Evolutionary conservation across 176 grass and related monocot genomes (phyloP), one percentile per base, ranked within the genome.

Genomic region (Eremochloa ophiuroides): DNA sequence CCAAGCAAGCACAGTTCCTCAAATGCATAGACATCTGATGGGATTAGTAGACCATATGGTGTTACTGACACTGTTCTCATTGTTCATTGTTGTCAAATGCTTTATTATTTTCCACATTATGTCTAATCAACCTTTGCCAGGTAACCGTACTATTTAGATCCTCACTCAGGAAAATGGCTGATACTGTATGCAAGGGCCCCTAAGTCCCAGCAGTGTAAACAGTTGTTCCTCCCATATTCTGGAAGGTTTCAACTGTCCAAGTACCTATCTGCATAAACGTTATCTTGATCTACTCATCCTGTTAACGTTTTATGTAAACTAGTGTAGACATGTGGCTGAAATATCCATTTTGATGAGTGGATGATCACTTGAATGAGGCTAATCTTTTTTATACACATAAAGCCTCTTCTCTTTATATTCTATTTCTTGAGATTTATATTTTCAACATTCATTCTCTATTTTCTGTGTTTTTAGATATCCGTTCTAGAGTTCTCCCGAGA

Each of bases 401-500:
- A 40, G n/a, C 34, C 34, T 26, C 10, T 76, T 59, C 61, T 48
- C 16, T 82, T 77, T 80, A 6, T 35, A 27, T 77, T 71, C 1
- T 69, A 65, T 73, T 50, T 81, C 50, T 81, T 79, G 8, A 78
- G 23, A 76, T 80, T 82, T 42, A 10, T 62, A 37, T n/a, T 69
- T 59, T 80, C 39, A 72, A 79, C 64, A 75, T 46, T 88, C 33
- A 67, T 48, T 4, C 38, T 26, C 20, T 67, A 39, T 70, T 92
- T 83, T 73, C 11, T 83, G 80, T 48, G 75, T 78, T 87, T 80
- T 65, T 89, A 98, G 96, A 91, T 95, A 69, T 95, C 90, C 8
- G 83, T 92, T 69, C 79, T 98, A 69, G 96, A 98, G 76, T 98
- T 98, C 74, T 98, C 96, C 33, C 88, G 93, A 74, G 96, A 98